Evolutionary conservation across 1,284 basidiomycete species (phyloP).

Genomic region (Fomitopsis schrenkii): DNA sequence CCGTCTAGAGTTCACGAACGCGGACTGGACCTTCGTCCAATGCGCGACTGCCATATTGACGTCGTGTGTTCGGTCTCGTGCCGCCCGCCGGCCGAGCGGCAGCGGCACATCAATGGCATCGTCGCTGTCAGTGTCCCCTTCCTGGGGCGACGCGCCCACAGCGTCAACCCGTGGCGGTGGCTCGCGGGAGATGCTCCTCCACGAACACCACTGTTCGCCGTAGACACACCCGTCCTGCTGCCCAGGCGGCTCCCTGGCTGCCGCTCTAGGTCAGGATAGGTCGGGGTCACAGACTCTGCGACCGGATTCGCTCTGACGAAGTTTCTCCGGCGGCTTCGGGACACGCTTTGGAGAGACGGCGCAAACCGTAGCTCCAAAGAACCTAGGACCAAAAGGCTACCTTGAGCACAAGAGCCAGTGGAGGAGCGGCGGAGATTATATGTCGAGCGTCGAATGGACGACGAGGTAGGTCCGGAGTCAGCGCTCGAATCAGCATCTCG

Average conservation of each 20-base stretch:
- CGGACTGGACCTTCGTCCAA: slow-evolving; percentile 26
- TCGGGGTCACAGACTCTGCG: slow-evolving; percentile 22
- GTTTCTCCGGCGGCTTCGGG: slow-evolving; percentile 25
- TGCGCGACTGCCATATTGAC: slow-evolving; percentile 27
- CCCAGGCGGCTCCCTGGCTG: background rate
- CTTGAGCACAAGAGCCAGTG: background rate
- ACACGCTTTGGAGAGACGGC: slow-evolving; percentile 71
- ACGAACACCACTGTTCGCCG: no score
- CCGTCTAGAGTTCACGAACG: slow-evolving; percentile 30
- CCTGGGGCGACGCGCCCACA: slow-evolving; percentile 1
- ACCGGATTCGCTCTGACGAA: slow-evolving; percentile 14
- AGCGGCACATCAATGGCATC: slow-evolving; percentile 35
- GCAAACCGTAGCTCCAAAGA: slow-evolving; percentile 88
- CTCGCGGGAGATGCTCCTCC: slow-evolving; percentile 54
- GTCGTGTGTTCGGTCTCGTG: slow-evolving; percentile 25
- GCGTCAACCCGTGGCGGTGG: slow-evolving; percentile 30
- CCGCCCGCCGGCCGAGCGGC: slow-evolving; percentile 19
- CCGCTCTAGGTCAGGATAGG: slow-evolving; percentile 18
- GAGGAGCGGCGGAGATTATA: slow-evolving; percentile 44
- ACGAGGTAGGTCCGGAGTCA: slow-evolving; percentile 77
- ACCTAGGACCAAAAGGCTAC: slow-evolving; percentile 40
- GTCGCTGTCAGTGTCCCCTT: slow-evolving; percentile 21
- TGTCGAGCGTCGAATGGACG: slow-evolving; percentile 89
- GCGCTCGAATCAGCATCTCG: slow-evolving; percentile 86
- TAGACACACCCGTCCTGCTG: background rate